Evolutionary conservation across 2,329 filamentous ascomycete species (phyloP).

Genomic region (Claviceps fusiformis): DNA sequence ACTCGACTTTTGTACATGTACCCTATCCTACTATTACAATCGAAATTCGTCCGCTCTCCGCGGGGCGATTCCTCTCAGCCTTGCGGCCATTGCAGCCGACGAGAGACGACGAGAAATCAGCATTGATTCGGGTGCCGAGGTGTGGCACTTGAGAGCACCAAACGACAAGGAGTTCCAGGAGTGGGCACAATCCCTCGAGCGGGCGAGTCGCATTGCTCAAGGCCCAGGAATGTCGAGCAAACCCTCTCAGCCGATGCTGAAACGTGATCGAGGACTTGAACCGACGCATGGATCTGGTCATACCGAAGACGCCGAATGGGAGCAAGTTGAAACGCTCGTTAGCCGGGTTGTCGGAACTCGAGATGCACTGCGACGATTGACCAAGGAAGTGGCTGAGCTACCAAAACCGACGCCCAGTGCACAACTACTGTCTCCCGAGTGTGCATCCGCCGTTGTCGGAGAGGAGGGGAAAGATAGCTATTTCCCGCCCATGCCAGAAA

Average conservation of each 20-base stretch:
- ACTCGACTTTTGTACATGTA: conserved; percentile 85
- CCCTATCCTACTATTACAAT: conserved; percentile 91
- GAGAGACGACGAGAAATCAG: conserved; percentile 82
- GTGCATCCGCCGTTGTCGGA: conserved; percentile 19
- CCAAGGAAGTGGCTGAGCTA: conserved; percentile 62
- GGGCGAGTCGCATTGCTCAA: conserved; percentile 55
- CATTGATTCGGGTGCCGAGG: conserved; percentile 90
- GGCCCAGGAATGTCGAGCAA: conserved; percentile 29
- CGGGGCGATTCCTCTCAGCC: conserved; percentile 79
- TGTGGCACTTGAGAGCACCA: conserved; percentile 83
- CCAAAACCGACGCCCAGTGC: conserved; percentile 14
- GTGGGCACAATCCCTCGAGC: conserved; percentile 78
- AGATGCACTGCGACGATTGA: conserved; percentile 75
- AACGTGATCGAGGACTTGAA: conserved; percentile 13
- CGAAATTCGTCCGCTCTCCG: conserved; percentile 83
- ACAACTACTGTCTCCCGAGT: conserved; percentile 25
- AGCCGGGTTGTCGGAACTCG: conserved; percentile 76
- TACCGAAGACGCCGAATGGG: conserved; percentile 72
- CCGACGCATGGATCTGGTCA: conserved; percentile 21
- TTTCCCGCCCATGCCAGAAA: conserved; percentile 39
- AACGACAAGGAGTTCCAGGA: conserved; percentile 75
- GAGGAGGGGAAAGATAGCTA: conserved; percentile 34
- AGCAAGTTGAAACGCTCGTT: conserved; percentile 70
- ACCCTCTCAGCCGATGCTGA: conserved; percentile 14
- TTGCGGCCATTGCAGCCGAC: conserved; percentile 84